Evolutionary conservation across 2,329 filamentous ascomycete genomes (phyloP).

Genomic region (Colletotrichum sublineola): DNA sequence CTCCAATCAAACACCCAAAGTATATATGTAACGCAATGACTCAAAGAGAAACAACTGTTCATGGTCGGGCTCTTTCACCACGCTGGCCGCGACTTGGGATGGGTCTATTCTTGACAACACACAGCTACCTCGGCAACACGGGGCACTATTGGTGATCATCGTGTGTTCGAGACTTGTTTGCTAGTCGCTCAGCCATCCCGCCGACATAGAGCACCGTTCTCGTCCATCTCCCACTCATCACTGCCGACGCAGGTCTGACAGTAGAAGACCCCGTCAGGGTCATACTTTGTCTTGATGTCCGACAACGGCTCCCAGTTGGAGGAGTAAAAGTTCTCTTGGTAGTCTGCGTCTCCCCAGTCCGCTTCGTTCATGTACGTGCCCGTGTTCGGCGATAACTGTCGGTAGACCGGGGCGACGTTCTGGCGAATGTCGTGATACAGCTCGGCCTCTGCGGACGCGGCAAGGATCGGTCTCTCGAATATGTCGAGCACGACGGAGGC

Average conservation of each 20-base stretch:
- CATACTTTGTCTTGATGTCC: constrained; percentile 64
- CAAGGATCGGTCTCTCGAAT: constrained; percentile 58
- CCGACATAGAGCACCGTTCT: constrained; percentile 8
- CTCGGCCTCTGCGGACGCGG: constrained; percentile 1
- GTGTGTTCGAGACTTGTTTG: background rate
- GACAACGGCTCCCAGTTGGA: constrained; percentile 57
- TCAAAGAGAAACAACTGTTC: too few relatives aligned
- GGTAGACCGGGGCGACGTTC: constrained; percentile 23
- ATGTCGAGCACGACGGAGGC: constrained; percentile 48
- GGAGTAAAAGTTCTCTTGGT: constrained; percentile 44
- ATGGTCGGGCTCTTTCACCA: too few relatives aligned
- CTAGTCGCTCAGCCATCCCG: background rate
- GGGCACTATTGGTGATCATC: background rate
- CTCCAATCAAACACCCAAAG: too few relatives aligned
- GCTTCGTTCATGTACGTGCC: constrained; percentile 66
- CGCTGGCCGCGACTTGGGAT: too few relatives aligned
- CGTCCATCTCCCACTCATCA: constrained; percentile 56
- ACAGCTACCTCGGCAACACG: too few relatives aligned
- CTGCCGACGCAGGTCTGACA: constrained; percentile 60
- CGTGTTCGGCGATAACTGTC: constrained; percentile 36
- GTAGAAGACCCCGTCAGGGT: constrained; percentile 61
- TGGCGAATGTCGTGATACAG: constrained; percentile 13
- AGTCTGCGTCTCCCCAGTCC: constrained; percentile 48
- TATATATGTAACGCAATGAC: too few relatives aligned
- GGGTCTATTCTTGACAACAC: too few relatives aligned